Conservation (phyloP, 495 filamentous ascomycete genomes). For the Tuber indicum region DNA sequence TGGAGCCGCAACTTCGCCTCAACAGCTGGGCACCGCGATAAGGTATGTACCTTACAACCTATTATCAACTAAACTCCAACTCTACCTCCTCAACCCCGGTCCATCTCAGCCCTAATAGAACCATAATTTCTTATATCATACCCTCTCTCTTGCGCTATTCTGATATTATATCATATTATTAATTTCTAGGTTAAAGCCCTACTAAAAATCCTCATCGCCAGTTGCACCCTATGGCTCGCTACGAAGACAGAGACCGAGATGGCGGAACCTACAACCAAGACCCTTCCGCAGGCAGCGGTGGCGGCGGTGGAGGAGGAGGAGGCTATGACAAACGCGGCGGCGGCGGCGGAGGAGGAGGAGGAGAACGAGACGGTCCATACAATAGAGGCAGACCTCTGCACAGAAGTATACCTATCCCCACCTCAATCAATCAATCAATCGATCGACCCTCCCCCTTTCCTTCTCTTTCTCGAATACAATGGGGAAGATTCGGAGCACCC, state of each 20-base stretch:
- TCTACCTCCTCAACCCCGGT: background rate
- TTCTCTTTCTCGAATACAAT: background rate
- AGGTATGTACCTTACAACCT: background rate
- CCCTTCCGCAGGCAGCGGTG: conserved; percentile 13
- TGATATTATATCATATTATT: background rate
- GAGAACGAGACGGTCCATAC: conserved; percentile 48
- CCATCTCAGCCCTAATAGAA: background rate
- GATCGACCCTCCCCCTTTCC: background rate
- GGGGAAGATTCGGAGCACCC: background rate
- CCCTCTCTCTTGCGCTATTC: background rate
- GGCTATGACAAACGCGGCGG: conserved; percentile 45
- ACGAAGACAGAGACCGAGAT: conserved; percentile 43
- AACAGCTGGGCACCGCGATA: background rate
- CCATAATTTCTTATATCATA: background rate
- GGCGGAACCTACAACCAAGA: conserved; percentile 27
- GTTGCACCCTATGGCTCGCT: conserved; percentile 24
- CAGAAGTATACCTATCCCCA: conserved; percentile 25
- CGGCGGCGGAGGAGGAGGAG: conserved; percentile 51
- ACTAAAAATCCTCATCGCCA: background rate
- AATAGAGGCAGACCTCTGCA: conserved; percentile 37
- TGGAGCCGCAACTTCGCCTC: background rate
- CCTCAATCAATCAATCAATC: background rate
- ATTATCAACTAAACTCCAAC: background rate
- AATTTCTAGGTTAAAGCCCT: background rate
- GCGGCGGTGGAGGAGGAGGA: conserved; percentile 25